Evolutionary conservation across 441 rosid species (phyloP).

Genomic region (Croton laevigatus): DNA sequence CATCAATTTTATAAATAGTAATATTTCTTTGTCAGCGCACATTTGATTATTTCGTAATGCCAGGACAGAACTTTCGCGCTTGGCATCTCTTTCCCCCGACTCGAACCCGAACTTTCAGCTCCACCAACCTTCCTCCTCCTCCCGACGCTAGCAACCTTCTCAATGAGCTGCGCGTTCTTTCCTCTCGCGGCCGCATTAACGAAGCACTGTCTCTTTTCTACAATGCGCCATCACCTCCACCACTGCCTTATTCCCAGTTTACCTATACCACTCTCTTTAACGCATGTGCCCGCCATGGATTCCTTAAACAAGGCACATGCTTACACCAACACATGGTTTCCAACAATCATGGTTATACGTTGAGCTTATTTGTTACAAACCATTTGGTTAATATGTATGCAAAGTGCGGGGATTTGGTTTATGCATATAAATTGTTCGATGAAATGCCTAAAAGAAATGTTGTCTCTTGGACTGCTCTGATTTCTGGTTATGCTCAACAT

Average conservation of each 20-base stretch:
- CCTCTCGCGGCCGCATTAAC: constrained; percentile 39
- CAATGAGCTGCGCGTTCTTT: constrained; percentile 25
- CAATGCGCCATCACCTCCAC: constrained; percentile 25
- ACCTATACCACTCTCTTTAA: constrained; percentile 59
- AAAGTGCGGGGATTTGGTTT: constrained; percentile 44
- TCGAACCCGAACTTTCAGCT: constrained; percentile 13
- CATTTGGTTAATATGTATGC: constrained; percentile 55
- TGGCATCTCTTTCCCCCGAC: constrained; percentile 13
- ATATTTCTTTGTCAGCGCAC: no score
- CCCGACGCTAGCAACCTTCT: constrained; percentile 21
- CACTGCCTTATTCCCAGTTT: constrained; percentile 34
- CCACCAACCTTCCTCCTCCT: not conserved
- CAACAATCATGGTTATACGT: constrained; percentile 15
- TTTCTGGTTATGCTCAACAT: constrained; percentile 59
- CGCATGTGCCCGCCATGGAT: constrained; percentile 55
- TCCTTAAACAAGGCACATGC: constrained; percentile 42
- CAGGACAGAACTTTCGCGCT: constrained; percentile 13
- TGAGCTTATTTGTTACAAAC: constrained; percentile 43
- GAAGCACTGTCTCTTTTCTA: constrained; percentile 48
- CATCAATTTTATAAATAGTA: no score
- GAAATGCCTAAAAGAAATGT: constrained; percentile 58
- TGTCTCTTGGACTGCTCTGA: constrained; percentile 69
- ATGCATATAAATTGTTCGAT: constrained; percentile 53
- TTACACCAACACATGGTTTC: constrained; percentile 58
- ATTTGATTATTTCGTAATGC: not conserved